Conservation (phyloP, 495 filamentous ascomycete genomes). For the Penicillium antarcticum region DNA sequence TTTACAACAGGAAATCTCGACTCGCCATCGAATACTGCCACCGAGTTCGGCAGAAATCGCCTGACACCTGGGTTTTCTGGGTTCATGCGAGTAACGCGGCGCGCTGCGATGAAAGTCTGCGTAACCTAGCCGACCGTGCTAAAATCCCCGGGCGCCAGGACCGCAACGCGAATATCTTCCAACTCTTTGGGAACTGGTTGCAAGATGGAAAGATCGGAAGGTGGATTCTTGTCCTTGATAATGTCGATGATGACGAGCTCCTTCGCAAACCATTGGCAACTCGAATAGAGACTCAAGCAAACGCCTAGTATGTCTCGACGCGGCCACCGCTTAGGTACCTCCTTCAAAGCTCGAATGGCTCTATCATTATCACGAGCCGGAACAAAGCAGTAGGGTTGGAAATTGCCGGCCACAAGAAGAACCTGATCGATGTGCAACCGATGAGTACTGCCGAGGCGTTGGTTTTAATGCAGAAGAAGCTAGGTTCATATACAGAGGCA, state of each 20-base stretch:
- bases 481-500: constrained; percentile 8
- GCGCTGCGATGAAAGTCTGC: constrained; percentile 35
- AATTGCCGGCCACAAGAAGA: constrained; percentile 20
- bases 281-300: background rate
- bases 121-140: constrained; percentile 31
- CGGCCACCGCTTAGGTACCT: background rate
- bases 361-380: constrained; percentile 35
- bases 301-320: background rate
- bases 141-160: constrained; percentile 33
- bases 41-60: constrained; percentile 27
- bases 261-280: constrained; percentile 9
- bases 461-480: constrained; percentile 36
- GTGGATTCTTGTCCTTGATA: constrained; percentile 3
- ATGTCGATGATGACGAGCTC: constrained; percentile 12
- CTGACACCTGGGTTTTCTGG: constrained; percentile 48
- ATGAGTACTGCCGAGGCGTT: constrained; percentile 30
- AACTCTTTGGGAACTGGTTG: constrained; percentile 37
- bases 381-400: constrained; percentile 16
- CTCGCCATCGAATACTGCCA: constrained; percentile 40
- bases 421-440: constrained; percentile 36
- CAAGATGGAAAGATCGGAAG: constrained; percentile 20
- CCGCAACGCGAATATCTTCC: constrained; percentile 33
- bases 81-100: constrained; percentile 35
- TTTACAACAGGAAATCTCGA: constrained; percentile 41
- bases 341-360: background rate